Conservation (phyloP, 306 rosid genomes). For the Vicia faba region DNA sequence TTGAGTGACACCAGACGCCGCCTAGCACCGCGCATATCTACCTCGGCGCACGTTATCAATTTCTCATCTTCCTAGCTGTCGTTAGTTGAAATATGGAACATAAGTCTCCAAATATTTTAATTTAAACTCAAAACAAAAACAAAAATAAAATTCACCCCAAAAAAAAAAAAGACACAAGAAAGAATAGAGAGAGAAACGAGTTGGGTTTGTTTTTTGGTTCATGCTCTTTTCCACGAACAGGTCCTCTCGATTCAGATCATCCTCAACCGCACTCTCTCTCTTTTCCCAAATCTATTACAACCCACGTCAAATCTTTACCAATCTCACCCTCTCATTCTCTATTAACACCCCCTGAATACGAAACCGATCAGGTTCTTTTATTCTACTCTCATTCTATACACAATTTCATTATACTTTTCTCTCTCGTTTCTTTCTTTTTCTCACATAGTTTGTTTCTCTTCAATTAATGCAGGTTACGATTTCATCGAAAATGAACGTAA, state of each 20-base stretch:
- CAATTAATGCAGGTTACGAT: conserved; percentile 49
- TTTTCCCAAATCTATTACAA: conserved; percentile 47
- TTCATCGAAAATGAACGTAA: conserved; percentile 59
- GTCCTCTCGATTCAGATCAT: conserved; percentile 69
- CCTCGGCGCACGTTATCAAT: conserved; percentile 53
- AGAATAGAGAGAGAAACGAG: conserved; percentile 33
- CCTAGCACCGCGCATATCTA: conserved; percentile 44
- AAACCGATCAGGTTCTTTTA: conserved; percentile 38
- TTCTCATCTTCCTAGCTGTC: not conserved
- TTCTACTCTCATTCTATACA: not conserved
- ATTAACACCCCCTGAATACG: conserved; percentile 32
- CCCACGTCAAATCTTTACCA: conserved; percentile 71
- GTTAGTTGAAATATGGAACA: conserved; percentile 41
- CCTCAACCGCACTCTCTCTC: conserved; percentile 24
- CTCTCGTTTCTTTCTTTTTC: conserved; percentile 38
- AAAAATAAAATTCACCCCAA: not conserved
- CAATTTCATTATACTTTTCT: not conserved
- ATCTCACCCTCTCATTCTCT: conserved; percentile 56
- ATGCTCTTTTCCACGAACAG: conserved; percentile 64
- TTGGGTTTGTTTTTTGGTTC: conserved; percentile 51
- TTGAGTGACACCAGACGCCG: conserved; percentile 41
- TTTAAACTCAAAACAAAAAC: not conserved
- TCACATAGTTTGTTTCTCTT: conserved; percentile 8
- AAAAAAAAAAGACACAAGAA: not conserved
- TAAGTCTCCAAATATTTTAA: conserved; percentile 29